These are phyloP conservation scores for Penicillium waksmanii DNA, from an alignment of 495 filamentous ascomycete genomes.

Conservation along the genomic window DNA sequence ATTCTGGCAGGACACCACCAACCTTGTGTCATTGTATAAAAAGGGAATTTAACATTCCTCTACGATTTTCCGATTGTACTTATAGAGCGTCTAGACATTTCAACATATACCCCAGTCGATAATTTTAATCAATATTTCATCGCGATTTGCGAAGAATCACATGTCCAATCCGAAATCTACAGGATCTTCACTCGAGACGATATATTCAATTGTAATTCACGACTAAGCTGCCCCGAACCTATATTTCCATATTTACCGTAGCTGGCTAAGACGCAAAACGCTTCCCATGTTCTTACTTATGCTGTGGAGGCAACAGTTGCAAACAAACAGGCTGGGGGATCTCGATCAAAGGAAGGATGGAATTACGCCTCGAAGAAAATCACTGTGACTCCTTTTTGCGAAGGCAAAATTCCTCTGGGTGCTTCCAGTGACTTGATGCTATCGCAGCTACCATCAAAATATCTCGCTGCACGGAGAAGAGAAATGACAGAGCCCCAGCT, in stretches of 20 bases:
- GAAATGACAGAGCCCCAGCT: neutral
- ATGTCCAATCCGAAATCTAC: too few relatives aligned
- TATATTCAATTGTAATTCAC: too few relatives aligned
- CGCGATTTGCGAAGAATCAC: neutral
- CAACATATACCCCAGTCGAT: slow-evolving; percentile 8
- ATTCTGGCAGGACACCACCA: neutral
- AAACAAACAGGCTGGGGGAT: neutral
- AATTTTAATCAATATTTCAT: neutral
- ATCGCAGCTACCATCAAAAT: neutral
- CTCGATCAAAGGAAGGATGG: neutral
- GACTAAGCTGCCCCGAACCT: neutral
- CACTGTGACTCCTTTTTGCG: neutral
- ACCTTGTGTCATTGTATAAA: slow-evolving; percentile 2
- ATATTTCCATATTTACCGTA: neutral
- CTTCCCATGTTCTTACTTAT: neutral
- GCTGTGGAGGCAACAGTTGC: neutral
- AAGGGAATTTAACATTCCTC: slow-evolving; percentile 4
- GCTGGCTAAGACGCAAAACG: neutral
- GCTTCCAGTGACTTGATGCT: neutral
- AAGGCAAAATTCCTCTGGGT: neutral
- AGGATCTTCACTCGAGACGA: too few relatives aligned
- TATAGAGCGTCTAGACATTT: slow-evolving; percentile 3
- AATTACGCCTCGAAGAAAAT: neutral
- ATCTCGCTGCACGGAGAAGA: neutral
- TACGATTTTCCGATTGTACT: neutral